phyloP scores from a whole-genome alignment of 495 filamentous ascomycete genomes.

The Penicillium ochrochloron region DNA sequence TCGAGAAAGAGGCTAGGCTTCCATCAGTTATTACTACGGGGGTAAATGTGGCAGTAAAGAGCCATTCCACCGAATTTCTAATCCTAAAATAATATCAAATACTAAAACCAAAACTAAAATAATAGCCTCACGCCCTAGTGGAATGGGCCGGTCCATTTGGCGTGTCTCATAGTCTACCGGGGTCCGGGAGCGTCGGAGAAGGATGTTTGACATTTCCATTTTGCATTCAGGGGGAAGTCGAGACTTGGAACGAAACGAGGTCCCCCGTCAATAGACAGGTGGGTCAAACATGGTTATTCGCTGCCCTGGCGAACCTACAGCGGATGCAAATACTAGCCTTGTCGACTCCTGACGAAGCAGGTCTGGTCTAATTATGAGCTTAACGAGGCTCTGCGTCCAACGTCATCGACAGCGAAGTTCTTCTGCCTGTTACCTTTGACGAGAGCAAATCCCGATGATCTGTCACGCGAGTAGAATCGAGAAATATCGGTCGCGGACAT shows the following conservation, averaged over 20 bases:
- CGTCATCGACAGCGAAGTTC: neutral
- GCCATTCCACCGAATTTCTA: neutral
- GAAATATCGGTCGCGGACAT: neutral
- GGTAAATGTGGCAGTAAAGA: neutral
- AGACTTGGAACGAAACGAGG: neutral
- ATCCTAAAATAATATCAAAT: neutral
- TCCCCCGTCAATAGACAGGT: conserved; percentile 1
- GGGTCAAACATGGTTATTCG: neutral
- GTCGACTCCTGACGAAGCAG: neutral
- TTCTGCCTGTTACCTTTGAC: neutral
- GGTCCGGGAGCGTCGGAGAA: conserved; percentile 4
- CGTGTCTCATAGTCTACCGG: conserved; percentile 9
- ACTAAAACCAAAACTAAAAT: neutral
- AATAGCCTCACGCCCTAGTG: conserved; percentile 18
- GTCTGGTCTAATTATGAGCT: neutral
- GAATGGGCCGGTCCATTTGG: conserved; percentile 8
- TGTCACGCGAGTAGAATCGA: neutral
- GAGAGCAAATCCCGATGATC: neutral
- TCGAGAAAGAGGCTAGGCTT: neutral
- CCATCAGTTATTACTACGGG: neutral
- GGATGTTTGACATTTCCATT: neutral
- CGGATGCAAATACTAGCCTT: neutral
- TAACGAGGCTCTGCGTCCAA: neutral
- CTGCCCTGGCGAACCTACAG: neutral
- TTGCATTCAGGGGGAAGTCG: neutral